Percentiles rank a stretch among this genome's conserved stretches.
Conservation (phyloP, 176 grass and related monocot genomes). For the Carex kokanica region DNA sequence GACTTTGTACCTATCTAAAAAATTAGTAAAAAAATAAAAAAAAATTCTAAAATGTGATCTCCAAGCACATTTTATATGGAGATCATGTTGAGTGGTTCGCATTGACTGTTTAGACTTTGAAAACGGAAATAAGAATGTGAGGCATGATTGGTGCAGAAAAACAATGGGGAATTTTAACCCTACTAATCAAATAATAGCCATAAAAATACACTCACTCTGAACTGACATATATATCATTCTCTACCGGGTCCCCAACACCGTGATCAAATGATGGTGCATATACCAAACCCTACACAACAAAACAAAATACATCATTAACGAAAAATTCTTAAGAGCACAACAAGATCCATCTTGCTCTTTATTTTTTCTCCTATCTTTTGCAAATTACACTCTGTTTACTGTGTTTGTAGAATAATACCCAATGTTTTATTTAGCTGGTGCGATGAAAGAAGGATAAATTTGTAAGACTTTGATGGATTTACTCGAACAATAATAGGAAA, state of each 20-base stretch:
- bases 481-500: background rate
- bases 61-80: no score
- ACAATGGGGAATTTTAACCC: no score
- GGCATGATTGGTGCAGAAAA: no score
- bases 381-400: background rate
- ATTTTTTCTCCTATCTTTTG: background rate
- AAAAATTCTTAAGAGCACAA: background rate
- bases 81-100: no score
- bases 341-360: background rate
- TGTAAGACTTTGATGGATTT: background rate
- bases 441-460: background rate
- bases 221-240: constrained; percentile 78
- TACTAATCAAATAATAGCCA: background rate
- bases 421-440: background rate
- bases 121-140: no score
- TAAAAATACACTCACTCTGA: constrained; percentile 29
- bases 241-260: constrained; percentile 88
- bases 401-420: background rate
- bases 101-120: no score
- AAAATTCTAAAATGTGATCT: no score
- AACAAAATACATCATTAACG: background rate
- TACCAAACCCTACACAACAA: constrained; percentile 53
- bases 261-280: constrained; percentile 98
- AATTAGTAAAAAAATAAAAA: no score
- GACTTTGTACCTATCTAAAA: no score